A percentile compares a stretch with the other conserved stretches of the same genome.
phyloP scores from a whole-genome alignment of 1,284 basidiomycete genomes.

The Tylopilus sp. region DNA sequence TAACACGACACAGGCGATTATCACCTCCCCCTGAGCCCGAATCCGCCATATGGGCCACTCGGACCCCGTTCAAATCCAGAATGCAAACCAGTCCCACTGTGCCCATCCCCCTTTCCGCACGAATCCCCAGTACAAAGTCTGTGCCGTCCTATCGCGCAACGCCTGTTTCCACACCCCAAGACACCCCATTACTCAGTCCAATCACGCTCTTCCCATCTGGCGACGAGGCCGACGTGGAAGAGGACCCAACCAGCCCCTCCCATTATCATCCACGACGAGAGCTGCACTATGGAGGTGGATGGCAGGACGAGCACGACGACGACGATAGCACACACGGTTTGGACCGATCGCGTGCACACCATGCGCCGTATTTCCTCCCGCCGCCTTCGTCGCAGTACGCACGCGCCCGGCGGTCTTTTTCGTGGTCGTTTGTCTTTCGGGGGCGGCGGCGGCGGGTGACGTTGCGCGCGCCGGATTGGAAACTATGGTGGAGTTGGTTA shows the following conservation, averaged over 20 bases:
- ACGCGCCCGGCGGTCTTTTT: constrained; percentile 25
- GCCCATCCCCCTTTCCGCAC: constrained; percentile 34
- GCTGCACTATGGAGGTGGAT: constrained; percentile 47
- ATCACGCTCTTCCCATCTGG: constrained; percentile 44
- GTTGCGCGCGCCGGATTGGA: constrained; percentile 47
- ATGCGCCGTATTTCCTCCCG: constrained; percentile 37
- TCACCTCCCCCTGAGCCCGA: constrained; percentile 36
- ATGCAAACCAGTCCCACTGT: constrained; percentile 33
- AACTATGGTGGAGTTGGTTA: constrained; percentile 13
- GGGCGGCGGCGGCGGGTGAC: constrained; percentile 56
- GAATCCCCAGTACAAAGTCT: constrained; percentile 30
- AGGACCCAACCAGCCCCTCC: constrained; percentile 32
- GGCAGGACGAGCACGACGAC: constrained; percentile 33
- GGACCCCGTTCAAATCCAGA: constrained; percentile 31
- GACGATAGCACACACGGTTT: neutral
- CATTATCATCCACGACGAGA: constrained; percentile 58
- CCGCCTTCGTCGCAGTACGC: constrained; percentile 32
- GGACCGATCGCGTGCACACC: constrained; percentile 6
- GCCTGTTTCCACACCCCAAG: constrained; percentile 35
- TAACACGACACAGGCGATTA: constrained; percentile 11
- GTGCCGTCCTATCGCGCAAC: constrained; percentile 40
- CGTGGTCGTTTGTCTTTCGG: constrained; percentile 54
- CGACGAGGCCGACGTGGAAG: constrained; percentile 39
- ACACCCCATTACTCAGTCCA: constrained; percentile 44
- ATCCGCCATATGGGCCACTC: constrained; percentile 47